These are phyloP conservation scores for Camellia oleifera DNA, from an alignment of 179 eudicot species.

Conservation along the genomic window DNA sequence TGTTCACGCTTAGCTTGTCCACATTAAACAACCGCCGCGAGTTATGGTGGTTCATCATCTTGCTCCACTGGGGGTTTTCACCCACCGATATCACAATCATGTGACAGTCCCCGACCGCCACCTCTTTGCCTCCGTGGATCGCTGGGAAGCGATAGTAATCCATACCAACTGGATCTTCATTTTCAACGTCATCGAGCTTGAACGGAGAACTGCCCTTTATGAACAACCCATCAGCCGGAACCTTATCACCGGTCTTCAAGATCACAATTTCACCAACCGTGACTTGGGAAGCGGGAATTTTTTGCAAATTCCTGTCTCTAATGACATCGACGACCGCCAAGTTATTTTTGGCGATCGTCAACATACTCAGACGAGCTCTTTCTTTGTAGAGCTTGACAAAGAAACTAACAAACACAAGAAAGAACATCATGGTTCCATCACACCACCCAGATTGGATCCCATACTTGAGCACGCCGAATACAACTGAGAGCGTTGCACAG, in stretches of 20 bases:
- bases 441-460: neutral
- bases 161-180: neutral
- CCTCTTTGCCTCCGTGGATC: neutral
- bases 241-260: neutral
- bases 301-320: neutral
- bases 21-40: neutral
- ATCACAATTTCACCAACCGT: neutral
- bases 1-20: neutral
- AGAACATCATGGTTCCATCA: neutral
- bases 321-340: neutral
- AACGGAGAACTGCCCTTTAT: neutral
- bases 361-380: neutral
- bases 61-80: neutral
- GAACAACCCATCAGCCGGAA: neutral
- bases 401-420: neutral
- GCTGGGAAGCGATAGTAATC: neutral
- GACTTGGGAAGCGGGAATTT: neutral
- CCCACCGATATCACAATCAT: neutral
- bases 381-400: neutral
- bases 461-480: neutral
- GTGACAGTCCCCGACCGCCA: neutral
- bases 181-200: neutral
- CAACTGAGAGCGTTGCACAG: neutral
- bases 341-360: neutral
- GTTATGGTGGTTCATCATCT: neutral